Base-by-base conservation (phyloP, 75 land plant species). In the Sequoia sempervirens region DNA sequence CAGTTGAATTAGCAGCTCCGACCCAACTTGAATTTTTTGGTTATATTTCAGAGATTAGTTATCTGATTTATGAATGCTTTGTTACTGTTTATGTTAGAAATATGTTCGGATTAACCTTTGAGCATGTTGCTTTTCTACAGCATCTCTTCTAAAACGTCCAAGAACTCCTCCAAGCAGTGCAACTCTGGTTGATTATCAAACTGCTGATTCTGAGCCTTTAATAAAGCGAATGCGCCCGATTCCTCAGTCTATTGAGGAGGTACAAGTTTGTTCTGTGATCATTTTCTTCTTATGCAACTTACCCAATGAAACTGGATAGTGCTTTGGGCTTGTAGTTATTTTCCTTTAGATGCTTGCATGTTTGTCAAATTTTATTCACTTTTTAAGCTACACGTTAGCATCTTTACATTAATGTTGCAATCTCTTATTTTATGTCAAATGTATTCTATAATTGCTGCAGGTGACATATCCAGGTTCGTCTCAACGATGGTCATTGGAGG, bases 401-500 rank as follows among this genome's bases (percentile, higher is more conserved):
- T n/a, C 15, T 83, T 30, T 10, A 26, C 32, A 36, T 83, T 75
- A 34, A 83, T 26, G 72, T 34, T 68, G 56, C 45, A 10, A 83
- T 83, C n/a, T 76, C 43, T 54, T 58, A 23, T 41, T 20, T 75
- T 68, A 4, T 61, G 18, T 32, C 80, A 47, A 80, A 79, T 79
- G 30, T 85, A 36, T 81, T 53, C 69, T 82, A 78, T 37, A 70
- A 70, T 32, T 32, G 32, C 32, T 30, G 73, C 82, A 92, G 94
- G 89, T 89, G 37, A 89, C 91, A 23, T 92, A 89, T 88, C 91
- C 92, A 47, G 84, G 85, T 47, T 14, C 89, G 50, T 53, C 87
- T 36, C 89, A 85, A 80, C 95, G 86, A n/a, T 89, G 88, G 88
- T 89, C 94, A 47, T 37, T 87, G 28, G 96, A 94, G 66, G 96